A percentile compares a stretch with the other conserved stretches of the same genome.
These are phyloP conservation scores for Boletus rubropictus DNA, from an alignment of 768 basidiomycete genomes.

Conservation along the genomic window DNA sequence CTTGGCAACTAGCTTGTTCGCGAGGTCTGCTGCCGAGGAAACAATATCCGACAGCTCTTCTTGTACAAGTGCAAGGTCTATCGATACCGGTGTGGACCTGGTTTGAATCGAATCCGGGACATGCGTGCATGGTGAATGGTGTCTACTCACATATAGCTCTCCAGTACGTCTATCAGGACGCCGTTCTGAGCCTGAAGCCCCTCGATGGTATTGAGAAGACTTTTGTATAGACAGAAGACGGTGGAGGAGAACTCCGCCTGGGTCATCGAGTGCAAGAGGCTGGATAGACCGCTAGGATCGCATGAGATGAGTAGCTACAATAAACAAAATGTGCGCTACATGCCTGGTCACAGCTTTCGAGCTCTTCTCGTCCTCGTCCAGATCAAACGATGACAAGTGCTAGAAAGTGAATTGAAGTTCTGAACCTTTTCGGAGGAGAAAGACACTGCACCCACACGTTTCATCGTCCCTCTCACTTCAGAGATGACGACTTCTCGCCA, in stretches of 20 bases:
- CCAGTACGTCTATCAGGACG: slow-evolving; percentile 55
- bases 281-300: slow-evolving; percentile 35
- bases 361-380: slow-evolving; percentile 45
- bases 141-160: slow-evolving; percentile 38
- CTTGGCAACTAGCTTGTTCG: slow-evolving; percentile 76
- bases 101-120: not conserved
- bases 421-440: not conserved
- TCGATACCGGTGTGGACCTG: slow-evolving; percentile 37
- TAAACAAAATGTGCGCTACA: slow-evolving; percentile 2
- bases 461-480: slow-evolving; percentile 53
- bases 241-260: slow-evolving; percentile 64
- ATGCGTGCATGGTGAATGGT: not conserved
- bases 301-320: slow-evolving; percentile 1
- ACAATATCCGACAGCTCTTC: slow-evolving; percentile 75
- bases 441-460: slow-evolving; percentile 44
- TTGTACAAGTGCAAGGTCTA: slow-evolving; percentile 42
- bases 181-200: slow-evolving; percentile 58
- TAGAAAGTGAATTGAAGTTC: slow-evolving; percentile 23
- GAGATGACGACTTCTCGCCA: slow-evolving; percentile 67
- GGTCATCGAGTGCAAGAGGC: slow-evolving; percentile 57
- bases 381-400: slow-evolving; percentile 56
- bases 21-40: slow-evolving; percentile 75
- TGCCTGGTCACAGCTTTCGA: slow-evolving; percentile 29
- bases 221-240: slow-evolving; percentile 55
- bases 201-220: slow-evolving; percentile 59